Percentiles rank a stretch among this genome's conserved stretches.
These are phyloP conservation scores for Dactylonectria macrodidyma DNA, from an alignment of 2,329 filamentous ascomycete species.

Conservation along the genomic window DNA sequence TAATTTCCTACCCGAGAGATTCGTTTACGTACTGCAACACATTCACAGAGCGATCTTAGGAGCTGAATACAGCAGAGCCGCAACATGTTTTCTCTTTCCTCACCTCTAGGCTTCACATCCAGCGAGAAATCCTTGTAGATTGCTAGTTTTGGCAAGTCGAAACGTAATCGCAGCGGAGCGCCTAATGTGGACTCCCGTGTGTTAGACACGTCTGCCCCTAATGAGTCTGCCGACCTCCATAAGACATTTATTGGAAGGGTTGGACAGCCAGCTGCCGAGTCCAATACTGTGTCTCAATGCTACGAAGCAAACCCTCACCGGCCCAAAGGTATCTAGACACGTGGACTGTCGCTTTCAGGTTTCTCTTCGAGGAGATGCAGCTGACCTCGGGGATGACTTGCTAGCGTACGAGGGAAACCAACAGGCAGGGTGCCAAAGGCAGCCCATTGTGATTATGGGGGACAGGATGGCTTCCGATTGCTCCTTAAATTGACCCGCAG, in stretches of 20 bases:
- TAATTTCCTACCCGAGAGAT: slow-evolving; percentile 32
- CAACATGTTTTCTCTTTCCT: slow-evolving; percentile 12
- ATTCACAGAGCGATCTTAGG: neutral
- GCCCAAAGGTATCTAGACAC: slow-evolving; percentile 5
- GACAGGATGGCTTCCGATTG: neutral
- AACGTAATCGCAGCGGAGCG: slow-evolving; percentile 1
- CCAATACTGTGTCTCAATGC: neutral
- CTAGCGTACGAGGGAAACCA: neutral
- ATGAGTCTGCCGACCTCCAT: neutral
- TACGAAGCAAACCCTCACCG: neutral
- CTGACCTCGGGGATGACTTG: neutral
- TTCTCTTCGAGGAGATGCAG: neutral
- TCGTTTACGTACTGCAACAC: slow-evolving; percentile 3
- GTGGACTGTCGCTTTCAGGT: slow-evolving; percentile 2
- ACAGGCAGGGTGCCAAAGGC: neutral
- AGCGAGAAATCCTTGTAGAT: slow-evolving; percentile 10
- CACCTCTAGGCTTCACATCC: neutral
- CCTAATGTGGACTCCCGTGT: neutral
- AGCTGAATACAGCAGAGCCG: neutral
- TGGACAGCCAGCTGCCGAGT: neutral
- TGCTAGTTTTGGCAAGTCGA: neutral
- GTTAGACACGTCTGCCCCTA: neutral
- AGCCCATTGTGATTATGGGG: neutral
- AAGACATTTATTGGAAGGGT: neutral
- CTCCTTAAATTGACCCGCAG: neutral